A percentile compares a stretch with the other conserved stretches of the same genome.
Evolutionary conservation across 2,329 filamentous ascomycete genomes (phyloP).

Genomic region (Arthrobotrys sinensis): DNA sequence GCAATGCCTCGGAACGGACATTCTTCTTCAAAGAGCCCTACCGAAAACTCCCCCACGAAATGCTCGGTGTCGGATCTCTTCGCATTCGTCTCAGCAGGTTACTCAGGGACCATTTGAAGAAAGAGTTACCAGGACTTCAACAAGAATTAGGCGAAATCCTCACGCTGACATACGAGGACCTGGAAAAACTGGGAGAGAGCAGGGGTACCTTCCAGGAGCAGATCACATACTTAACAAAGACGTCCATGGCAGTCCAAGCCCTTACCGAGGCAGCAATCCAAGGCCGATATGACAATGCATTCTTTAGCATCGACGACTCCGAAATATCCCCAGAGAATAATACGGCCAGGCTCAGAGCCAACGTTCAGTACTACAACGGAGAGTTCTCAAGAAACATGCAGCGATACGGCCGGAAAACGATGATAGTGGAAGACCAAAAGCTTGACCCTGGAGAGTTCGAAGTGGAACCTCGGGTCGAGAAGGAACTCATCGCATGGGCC

Average conservation of each 20-base stretch:
- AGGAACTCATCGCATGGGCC: slow-evolving; percentile 34
- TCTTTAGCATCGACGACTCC: slow-evolving; percentile 30
- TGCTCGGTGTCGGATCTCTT: slow-evolving; percentile 27
- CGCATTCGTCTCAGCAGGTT: slow-evolving; percentile 25
- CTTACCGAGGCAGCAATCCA: slow-evolving; percentile 64
- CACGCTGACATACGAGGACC: slow-evolving; percentile 25
- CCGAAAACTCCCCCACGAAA: slow-evolving; percentile 30
- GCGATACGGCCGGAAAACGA: slow-evolving; percentile 62
- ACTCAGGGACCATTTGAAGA: slow-evolving; percentile 30
- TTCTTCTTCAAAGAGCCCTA: slow-evolving; percentile 52
- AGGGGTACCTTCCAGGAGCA: slow-evolving; percentile 63
- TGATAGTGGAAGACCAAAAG: slow-evolving; percentile 36
- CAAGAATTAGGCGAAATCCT: slow-evolving; percentile 43
- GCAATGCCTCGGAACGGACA: slow-evolving; percentile 48
- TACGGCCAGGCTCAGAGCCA: slow-evolving; percentile 59
- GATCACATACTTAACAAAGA: slow-evolving; percentile 63
- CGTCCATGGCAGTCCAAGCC: slow-evolving; percentile 66
- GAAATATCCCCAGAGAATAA: slow-evolving; percentile 29
- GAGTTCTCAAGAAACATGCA: slow-evolving; percentile 65
- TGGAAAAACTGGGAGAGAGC: slow-evolving; percentile 59
- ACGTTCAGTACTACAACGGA: slow-evolving; percentile 66
- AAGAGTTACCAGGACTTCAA: slow-evolving; percentile 39
- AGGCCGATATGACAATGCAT: slow-evolving; percentile 56
- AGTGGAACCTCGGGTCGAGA: slow-evolving; percentile 37
- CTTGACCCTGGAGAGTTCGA: slow-evolving; percentile 44